These are phyloP conservation scores for Annulohypoxylon nitens DNA, from an alignment of 495 filamentous ascomycete species.

Conservation along the genomic window DNA sequence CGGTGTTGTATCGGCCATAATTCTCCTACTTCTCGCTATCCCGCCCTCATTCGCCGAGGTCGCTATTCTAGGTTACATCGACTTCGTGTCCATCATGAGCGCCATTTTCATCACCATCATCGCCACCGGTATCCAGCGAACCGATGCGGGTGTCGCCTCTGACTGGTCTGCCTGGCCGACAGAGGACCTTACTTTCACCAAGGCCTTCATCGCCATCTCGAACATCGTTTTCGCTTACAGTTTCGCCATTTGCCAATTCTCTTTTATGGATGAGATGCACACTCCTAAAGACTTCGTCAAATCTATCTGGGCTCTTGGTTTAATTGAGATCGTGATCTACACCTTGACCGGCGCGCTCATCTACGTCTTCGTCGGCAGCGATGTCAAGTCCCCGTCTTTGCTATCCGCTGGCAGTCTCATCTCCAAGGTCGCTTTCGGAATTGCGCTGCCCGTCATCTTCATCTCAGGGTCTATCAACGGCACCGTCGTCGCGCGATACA, in stretches of 20 bases:
- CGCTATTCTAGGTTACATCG: constrained; percentile 72
- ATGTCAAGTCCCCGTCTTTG: constrained; percentile 77
- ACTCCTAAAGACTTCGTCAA: constrained; percentile 75
- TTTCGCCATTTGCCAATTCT: constrained; percentile 79
- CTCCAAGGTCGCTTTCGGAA: constrained; percentile 80
- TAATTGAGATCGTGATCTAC: constrained; percentile 76
- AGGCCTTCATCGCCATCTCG: constrained; percentile 73
- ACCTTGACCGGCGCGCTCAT: constrained; percentile 74
- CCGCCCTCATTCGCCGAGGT: constrained; percentile 67
- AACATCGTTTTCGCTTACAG: constrained; percentile 83
- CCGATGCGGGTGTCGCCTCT: constrained; percentile 53
- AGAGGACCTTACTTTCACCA: constrained; percentile 53
- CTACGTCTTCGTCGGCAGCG: constrained; percentile 78
- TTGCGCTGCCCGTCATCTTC: constrained; percentile 85
- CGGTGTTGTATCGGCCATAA: constrained; percentile 70
- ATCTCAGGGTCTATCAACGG: constrained; percentile 74
- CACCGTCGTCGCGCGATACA: constrained; percentile 70
- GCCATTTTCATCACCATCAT: constrained; percentile 79
- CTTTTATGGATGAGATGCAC: constrained; percentile 82
- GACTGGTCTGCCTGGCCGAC: constrained; percentile 61
- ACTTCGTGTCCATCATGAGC: constrained; percentile 73
- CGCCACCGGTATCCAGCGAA: constrained; percentile 68
- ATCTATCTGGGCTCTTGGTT: constrained; percentile 73
- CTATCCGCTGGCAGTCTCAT: constrained; percentile 71
- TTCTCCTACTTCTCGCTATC: constrained; percentile 72